A percentile compares a stretch with the other conserved stretches of the same genome.
Evolutionary conservation across 1,139 yeast species (phyloP).

Genomic region (Blastobotrys capitulatus): DNA sequence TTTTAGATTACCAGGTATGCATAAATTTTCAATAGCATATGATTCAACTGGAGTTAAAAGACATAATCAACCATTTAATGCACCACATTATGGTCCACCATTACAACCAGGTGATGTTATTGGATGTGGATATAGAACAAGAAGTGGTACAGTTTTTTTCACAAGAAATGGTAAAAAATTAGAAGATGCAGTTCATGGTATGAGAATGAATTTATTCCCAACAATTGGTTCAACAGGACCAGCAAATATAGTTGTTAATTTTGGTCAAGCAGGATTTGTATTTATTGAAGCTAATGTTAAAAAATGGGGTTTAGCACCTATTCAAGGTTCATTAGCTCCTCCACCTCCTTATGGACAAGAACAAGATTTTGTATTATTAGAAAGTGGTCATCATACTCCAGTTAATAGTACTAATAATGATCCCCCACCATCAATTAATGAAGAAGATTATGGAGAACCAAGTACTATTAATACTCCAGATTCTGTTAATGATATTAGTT

Average conservation of each 20-base stretch:
- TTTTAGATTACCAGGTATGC: constrained; percentile 82
- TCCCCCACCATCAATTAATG: background rate
- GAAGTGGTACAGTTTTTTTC: constrained; percentile 77
- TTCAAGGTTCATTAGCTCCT: constrained; percentile 64
- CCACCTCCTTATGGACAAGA: constrained; percentile 67
- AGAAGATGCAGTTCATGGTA: constrained; percentile 76
- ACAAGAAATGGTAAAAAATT: constrained; percentile 88
- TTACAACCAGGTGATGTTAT: constrained; percentile 82
- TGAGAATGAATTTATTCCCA: constrained; percentile 78
- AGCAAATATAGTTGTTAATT: constrained; percentile 70
- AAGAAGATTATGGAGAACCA: background rate
- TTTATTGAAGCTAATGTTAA: constrained; percentile 93
- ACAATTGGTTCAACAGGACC: constrained; percentile 81
- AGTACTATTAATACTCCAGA: background rate
- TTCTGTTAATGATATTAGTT: background rate
- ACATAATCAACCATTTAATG: constrained; percentile 75
- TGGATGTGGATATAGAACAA: constrained; percentile 82
- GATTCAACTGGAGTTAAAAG: constrained; percentile 81
- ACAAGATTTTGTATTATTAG: constrained; percentile 38
- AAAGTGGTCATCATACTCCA: constrained; percentile 22
- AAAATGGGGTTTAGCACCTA: constrained; percentile 86
- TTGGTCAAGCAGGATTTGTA: constrained; percentile 90
- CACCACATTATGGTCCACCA: constrained; percentile 68
- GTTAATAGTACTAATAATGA: background rate
- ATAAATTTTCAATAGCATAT: constrained; percentile 77